A percentile compares a stretch with the other conserved stretches of the same genome.
phyloP scores from a whole-genome alignment of 2,329 filamentous ascomycete genomes.

The Cercospora sp. region DNA sequence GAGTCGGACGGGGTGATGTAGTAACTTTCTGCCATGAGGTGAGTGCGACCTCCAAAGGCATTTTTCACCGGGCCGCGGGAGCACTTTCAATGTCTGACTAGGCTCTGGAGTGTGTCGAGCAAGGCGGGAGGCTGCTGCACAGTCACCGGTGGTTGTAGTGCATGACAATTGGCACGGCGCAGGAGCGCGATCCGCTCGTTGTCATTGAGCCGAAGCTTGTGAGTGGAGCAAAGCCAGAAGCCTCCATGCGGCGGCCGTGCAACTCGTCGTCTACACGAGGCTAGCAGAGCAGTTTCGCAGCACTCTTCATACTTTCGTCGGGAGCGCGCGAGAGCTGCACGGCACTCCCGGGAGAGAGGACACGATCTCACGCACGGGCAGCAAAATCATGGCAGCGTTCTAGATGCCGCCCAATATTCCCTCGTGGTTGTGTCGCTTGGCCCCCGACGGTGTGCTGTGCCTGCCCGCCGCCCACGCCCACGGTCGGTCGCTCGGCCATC shows the following conservation, averaged over 20 bases:
- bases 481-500: neutral
- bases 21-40: conserved; percentile 10
- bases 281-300: neutral
- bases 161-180: neutral
- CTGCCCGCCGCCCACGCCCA: neutral
- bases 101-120: neutral
- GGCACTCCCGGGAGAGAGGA: neutral
- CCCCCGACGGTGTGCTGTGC: neutral
- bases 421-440: neutral
- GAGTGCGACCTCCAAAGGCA: neutral
- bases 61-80: neutral
- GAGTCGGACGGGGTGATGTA: conserved; percentile 9
- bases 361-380: neutral
- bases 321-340: neutral
- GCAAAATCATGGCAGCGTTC: neutral
- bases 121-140: neutral
- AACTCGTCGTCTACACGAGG: neutral
- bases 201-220: neutral
- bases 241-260: neutral
- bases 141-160: neutral
- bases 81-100: neutral
- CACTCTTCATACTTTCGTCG: neutral
- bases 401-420: neutral
- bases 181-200: neutral
- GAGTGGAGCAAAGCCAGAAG: neutral